These are phyloP conservation scores for Ophiosphaerella narmari DNA, from an alignment of 2,329 filamentous ascomycete genomes.

Conservation along the genomic window DNA sequence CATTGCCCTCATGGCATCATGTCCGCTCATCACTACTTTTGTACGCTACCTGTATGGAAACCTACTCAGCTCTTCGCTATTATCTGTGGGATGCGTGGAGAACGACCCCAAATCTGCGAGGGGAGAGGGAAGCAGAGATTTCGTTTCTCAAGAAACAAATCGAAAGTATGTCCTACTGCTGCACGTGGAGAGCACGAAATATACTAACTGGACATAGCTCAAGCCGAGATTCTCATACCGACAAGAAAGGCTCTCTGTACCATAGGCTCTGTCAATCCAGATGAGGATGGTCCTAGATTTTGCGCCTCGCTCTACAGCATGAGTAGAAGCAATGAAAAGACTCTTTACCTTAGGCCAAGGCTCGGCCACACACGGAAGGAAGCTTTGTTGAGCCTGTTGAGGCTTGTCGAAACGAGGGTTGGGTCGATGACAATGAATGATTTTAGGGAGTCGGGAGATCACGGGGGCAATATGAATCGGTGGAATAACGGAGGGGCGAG, in stretches of 20 bases:
- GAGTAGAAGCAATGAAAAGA: conserved; percentile 10
- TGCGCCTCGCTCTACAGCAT: conserved; percentile 22
- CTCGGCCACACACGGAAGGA: conserved; percentile 15
- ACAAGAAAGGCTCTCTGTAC: conserved; percentile 13
- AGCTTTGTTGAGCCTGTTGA: conserved; percentile 16
- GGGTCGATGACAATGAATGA: conserved; percentile 7
- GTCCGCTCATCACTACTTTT: neutral
- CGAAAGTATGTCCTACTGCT: conserved; percentile 12
- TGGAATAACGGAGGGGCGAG: too few relatives aligned
- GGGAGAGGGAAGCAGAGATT: conserved; percentile 26
- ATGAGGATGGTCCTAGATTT: conserved; percentile 4
- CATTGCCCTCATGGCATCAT: too few relatives aligned
- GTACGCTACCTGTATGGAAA: neutral
- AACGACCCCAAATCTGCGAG: conserved; percentile 16
- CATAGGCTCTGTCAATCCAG: conserved; percentile 7
- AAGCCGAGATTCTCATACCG: conserved; percentile 16
- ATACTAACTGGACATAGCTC: conserved; percentile 1
- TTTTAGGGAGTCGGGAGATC: neutral
- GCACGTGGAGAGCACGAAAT: too few relatives aligned
- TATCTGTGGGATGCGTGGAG: neutral
- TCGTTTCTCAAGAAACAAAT: conserved; percentile 16
- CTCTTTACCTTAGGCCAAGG: conserved; percentile 22
- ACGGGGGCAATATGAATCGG: too few relatives aligned
- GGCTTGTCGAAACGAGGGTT: conserved; percentile 6
- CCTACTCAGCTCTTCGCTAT: neutral